phyloP scores from a whole-genome alignment of 768 basidiomycete genomes.

The Lactifluus hygrophoroides region DNA sequence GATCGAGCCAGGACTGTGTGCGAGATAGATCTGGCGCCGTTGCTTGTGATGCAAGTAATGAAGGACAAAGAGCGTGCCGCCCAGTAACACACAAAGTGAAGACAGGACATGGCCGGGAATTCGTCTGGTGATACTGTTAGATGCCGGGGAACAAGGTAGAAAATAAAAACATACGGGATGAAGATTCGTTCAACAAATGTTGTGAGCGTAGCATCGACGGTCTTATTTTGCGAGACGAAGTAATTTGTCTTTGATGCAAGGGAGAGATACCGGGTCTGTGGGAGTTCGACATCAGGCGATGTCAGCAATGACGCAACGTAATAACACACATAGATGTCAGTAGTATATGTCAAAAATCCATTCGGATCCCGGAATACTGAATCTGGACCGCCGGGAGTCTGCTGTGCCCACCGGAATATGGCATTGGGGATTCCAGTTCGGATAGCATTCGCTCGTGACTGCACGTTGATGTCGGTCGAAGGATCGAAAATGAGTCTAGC shows the following conservation, averaged over 20 bases:
- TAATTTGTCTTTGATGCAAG: conserved; percentile 50
- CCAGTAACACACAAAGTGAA: conserved; percentile 38
- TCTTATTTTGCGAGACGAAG: conserved; percentile 37
- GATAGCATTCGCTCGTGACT: too few relatives aligned
- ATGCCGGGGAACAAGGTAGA: background rate
- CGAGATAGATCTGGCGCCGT: conserved; percentile 12
- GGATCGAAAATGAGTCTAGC: too few relatives aligned
- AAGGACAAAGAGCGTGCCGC: conserved; percentile 38
- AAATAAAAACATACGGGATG: conserved; percentile 42
- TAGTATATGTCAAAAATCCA: too few relatives aligned
- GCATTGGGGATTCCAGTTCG: too few relatives aligned
- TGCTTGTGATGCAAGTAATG: conserved; percentile 35
- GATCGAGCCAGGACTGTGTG: conserved; percentile 14
- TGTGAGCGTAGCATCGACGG: conserved; percentile 33
- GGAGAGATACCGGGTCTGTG: conserved; percentile 50
- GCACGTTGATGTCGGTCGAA: too few relatives aligned
- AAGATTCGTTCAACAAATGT: conserved; percentile 41
- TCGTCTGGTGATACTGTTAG: background rate
- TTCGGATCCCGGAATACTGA: conserved; percentile 40
- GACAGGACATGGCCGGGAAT: conserved; percentile 41
- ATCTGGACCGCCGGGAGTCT: too few relatives aligned
- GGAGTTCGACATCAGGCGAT: background rate
- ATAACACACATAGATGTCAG: too few relatives aligned
- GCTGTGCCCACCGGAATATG: too few relatives aligned
- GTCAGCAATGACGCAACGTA: background rate